phyloP scores from a whole-genome alignment of 306 rosid genomes.

The Neltuma alba region DNA sequence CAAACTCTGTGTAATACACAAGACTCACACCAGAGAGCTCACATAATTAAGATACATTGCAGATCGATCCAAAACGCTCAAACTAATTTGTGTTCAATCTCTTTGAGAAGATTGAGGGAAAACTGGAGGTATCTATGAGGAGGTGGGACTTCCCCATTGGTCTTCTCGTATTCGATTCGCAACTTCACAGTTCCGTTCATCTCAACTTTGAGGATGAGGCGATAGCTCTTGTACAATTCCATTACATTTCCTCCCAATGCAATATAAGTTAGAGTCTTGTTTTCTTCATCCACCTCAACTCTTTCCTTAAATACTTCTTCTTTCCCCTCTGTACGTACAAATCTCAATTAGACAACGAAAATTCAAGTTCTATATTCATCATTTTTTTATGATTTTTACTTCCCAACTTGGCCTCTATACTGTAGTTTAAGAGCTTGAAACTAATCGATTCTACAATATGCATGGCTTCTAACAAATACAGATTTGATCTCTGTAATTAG shows the following conservation, averaged over 20 bases:
- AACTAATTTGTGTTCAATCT: background rate
- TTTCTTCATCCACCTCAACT: slow-evolving; percentile 6
- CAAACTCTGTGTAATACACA: no score
- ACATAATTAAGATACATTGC: no score
- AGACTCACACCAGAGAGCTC: no score
- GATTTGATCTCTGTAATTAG: no score
- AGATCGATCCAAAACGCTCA: background rate
- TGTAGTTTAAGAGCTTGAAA: no score
- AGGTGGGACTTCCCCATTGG: background rate
- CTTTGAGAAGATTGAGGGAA: background rate
- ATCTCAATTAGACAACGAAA: background rate
- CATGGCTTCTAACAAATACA: background rate
- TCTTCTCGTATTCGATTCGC: slow-evolving; percentile 11
- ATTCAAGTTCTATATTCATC: background rate
- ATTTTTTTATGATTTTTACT: background rate
- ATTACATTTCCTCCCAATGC: background rate
- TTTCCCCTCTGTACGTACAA: background rate
- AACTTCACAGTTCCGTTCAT: background rate
- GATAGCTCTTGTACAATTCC: slow-evolving; percentile 2
- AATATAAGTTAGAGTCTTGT: background rate
- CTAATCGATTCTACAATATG: no score
- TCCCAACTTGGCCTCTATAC: background rate
- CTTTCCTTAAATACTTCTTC: slow-evolving; percentile 9
- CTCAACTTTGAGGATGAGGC: background rate
- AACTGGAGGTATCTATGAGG: background rate